Percentiles rank a stretch among this genome's conserved stretches.
phyloP scores from a whole-genome alignment of 2,329 filamentous ascomycete genomes.

The Parasarocladium wereldwijsianum region DNA sequence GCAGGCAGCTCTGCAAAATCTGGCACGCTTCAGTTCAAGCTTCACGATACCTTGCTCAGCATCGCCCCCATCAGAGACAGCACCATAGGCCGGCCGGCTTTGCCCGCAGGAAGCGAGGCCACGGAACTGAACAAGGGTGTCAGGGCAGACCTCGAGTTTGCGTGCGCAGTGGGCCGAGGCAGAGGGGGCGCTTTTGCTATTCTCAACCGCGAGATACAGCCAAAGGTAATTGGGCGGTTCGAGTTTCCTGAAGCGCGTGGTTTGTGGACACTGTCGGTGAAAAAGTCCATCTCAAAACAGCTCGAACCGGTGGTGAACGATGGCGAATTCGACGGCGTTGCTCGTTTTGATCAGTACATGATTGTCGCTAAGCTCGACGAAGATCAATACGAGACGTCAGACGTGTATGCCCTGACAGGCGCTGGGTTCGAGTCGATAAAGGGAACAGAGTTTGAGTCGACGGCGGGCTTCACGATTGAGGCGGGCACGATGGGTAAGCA shows the following conservation, averaged over 20 bases:
- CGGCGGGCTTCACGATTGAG: slow-evolving; percentile 74
- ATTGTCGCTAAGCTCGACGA: slow-evolving; percentile 62
- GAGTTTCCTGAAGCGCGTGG: slow-evolving; percentile 59
- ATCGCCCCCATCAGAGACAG: slow-evolving; percentile 68
- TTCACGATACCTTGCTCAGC: slow-evolving; percentile 65
- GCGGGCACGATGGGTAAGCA: slow-evolving; percentile 71
- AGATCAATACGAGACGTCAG: slow-evolving; percentile 60
- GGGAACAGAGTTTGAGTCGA: slow-evolving; percentile 82
- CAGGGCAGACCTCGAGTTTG: slow-evolving; percentile 42
- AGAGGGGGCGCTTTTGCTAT: slow-evolving; percentile 56
- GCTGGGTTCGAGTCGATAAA: slow-evolving; percentile 60
- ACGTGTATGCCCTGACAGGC: slow-evolving; percentile 62
- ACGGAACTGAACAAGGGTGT: slow-evolving; percentile 27
- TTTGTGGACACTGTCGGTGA: slow-evolving; percentile 68
- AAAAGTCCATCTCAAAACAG: slow-evolving; percentile 48
- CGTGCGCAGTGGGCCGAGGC: slow-evolving; percentile 48
- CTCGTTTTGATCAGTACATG: slow-evolving; percentile 63
- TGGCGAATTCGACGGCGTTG: slow-evolving; percentile 38
- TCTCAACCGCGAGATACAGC: slow-evolving; percentile 64
- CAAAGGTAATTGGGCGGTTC: slow-evolving; percentile 53
- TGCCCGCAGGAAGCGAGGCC: slow-evolving; percentile 28
- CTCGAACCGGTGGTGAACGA: slow-evolving; percentile 33
- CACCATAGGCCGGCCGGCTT: slow-evolving; percentile 46
- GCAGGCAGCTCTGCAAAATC: slow-evolving; percentile 30
- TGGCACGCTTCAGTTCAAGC: slow-evolving; percentile 55